Base-by-base conservation (phyloP, 768 basidiomycete species). In the Psilocybe tampanensis region DNA sequence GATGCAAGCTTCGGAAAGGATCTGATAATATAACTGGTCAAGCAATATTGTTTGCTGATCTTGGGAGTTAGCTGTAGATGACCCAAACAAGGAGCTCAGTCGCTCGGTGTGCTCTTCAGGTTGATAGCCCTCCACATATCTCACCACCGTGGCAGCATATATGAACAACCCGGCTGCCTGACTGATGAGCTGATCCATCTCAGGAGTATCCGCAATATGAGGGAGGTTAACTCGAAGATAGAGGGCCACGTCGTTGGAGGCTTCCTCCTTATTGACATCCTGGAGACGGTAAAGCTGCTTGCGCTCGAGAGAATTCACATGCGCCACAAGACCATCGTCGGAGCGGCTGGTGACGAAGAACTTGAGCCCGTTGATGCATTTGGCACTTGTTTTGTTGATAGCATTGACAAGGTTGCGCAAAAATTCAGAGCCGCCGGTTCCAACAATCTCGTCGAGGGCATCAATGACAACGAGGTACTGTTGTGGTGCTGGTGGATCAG, bases 81-180 rank as follows among this genome's bases (percentile, higher is more conserved):
- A 5, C 29, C 9, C 29, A 29, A 29, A 29, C 29, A 29, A 9
- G 4, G 29, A 5, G 9, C 29, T 29, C 29, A 29, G 29, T 5
- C 9, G 29, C 29, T 29, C 29, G 5, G 9, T 4, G 29, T 29
- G 29, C 29, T 29, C 29, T 29, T 29, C 29, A 4, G 29, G 9
- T 29, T 5, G 9, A 29, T 29, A 29, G 4, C 29, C 29, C 29
- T 29, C 29, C 9, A 29, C 29, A 29, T 62, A 63, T 26, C 54
- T 62, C 41, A 66, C 67, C 8, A 60, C 59, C 0, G 68, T 71
- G 18, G 69, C 63, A 22, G 70, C 69, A 44, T 65, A 68, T 42
- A 71, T 69, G 60, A 71, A 71, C 12, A 70, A 50, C 11, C 68
- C 69, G 52, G 24, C 60, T 13, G 63, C 61, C 8, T 49, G 52